Percentiles rank a stretch among this genome's conserved stretches.
Conservation (phyloP, 768 basidiomycete genomes). For the Mycena galopus region DNA sequence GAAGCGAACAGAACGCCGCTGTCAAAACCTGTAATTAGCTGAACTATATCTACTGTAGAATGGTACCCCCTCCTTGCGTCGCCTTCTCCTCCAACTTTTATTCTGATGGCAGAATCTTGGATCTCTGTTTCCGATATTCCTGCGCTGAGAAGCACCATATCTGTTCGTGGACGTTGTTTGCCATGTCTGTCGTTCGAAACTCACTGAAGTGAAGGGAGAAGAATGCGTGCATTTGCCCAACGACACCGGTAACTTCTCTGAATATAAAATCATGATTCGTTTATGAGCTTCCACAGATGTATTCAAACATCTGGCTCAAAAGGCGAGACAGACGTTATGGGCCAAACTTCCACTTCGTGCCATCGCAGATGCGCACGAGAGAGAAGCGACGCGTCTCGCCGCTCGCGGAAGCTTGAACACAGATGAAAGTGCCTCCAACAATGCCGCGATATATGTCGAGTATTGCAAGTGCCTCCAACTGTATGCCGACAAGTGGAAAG, state of each 20-base stretch:
- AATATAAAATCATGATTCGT: neutral
- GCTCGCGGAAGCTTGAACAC: neutral
- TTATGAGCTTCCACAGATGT: neutral
- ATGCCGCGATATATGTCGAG: neutral
- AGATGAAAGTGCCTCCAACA: neutral
- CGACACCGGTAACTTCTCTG: neutral
- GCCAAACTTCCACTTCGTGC: conserved; percentile 6
- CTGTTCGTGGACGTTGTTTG: neutral
- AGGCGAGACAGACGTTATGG: neutral
- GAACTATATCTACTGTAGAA: neutral
- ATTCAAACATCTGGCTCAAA: neutral
- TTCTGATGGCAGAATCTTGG: neutral
- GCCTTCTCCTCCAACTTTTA: neutral
- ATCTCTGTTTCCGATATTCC: neutral
- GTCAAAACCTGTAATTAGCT: neutral
- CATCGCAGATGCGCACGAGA: conserved; percentile 22
- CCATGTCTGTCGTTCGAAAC: neutral
- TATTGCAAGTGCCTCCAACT: conserved; percentile 5
- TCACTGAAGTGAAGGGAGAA: neutral
- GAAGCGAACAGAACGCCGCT: neutral
- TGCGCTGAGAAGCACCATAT: neutral
- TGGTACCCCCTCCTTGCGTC: neutral
- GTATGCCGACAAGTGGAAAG: neutral
- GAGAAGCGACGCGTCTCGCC: neutral
- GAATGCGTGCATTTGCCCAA: neutral